Base-by-base conservation (phyloP, 345 rosid species). In the Isatis tinctoria region DNA sequence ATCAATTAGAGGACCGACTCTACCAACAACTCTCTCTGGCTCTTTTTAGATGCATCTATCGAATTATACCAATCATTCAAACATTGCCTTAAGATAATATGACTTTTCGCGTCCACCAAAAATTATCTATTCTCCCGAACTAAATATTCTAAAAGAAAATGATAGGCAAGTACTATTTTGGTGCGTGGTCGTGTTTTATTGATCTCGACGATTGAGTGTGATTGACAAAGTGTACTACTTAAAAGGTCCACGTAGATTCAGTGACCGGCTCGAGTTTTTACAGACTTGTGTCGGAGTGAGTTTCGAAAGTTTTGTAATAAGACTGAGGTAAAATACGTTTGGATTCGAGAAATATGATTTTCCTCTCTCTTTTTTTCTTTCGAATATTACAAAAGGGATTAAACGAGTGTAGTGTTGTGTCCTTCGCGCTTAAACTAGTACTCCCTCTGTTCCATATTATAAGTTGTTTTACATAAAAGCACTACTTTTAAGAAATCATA, bases 21-120 rank as follows among this genome's bases (percentile, higher is more conserved):
- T 59, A 58, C 76, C 72, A 77, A 65, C 76, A 64, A 64, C 28
- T 62, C 7, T 17, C 35, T 26, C 22, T 45, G 75, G 60, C 61
- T 76, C 60, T 76, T 71, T 70, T 71, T 40, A 40, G 72, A 58
- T 59, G 76, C 63, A 77, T 71, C 76, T 75, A 61, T 27, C 2
- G 10, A 52, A 40, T 1, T 5, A 65, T 24, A 59, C 77, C 64
- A 72, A 66, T 72, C 73, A 71, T 65, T 39, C 39, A 56, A 57
- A 22, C 45, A 28, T 14, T 54, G 36, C 67, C 22, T 37, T 18
- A 10, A 65, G 73, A 66, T 72, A 66, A 77, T 66, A 72, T 72
- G 77, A 77, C 77, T 77, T 72, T 60, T 77, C 49, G 43, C 8
- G 73, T 71, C 72, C 76, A 72, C 73, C 7, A 59, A 59, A 65